These are phyloP conservation scores for Chlamydomonas reinhardtii DNA, from an alignment of 163 green algal genomes.

Conservation along the genomic window DNA sequence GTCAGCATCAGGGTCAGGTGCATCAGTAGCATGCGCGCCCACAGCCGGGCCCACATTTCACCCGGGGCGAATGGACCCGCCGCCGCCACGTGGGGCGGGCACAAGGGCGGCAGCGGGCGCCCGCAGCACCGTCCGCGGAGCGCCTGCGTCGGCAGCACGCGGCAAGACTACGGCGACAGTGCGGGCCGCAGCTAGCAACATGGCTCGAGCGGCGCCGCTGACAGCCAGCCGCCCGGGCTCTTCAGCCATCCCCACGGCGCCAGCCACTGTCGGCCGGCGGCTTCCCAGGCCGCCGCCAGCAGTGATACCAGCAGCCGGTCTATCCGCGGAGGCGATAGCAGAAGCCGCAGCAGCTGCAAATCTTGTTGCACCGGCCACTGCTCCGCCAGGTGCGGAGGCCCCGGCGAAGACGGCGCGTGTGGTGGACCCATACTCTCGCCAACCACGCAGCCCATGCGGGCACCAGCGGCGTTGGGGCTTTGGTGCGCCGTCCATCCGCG, in stretches of 20 bases:
- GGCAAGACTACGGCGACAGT: not conserved
- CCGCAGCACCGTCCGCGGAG: not conserved
- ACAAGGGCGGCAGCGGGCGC: not conserved
- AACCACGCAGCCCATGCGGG: not conserved
- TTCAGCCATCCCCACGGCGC: not conserved
- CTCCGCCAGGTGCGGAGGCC: conserved; percentile 9
- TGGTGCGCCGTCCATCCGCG: not conserved
- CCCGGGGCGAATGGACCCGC: not conserved
- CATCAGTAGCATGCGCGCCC: not conserved
- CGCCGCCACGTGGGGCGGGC: not conserved
- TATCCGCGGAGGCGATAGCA: not conserved
- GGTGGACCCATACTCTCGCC: not conserved
- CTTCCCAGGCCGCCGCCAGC: not conserved
- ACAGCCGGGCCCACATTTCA: not conserved
- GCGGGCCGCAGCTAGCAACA: not conserved
- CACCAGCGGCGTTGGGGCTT: not conserved
- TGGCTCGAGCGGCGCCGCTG: not conserved
- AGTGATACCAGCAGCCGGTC: too few relatives aligned
- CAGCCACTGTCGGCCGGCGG: not conserved
- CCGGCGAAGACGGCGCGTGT: not conserved
- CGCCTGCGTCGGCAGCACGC: not conserved
- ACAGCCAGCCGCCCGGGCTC: not conserved
- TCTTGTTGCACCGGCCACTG: not conserved
- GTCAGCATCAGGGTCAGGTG: not conserved
- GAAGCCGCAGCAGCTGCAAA: not conserved